phyloP scores from a whole-genome alignment of 305 asterid genomes.

The Fraxinus sp. region DNA sequence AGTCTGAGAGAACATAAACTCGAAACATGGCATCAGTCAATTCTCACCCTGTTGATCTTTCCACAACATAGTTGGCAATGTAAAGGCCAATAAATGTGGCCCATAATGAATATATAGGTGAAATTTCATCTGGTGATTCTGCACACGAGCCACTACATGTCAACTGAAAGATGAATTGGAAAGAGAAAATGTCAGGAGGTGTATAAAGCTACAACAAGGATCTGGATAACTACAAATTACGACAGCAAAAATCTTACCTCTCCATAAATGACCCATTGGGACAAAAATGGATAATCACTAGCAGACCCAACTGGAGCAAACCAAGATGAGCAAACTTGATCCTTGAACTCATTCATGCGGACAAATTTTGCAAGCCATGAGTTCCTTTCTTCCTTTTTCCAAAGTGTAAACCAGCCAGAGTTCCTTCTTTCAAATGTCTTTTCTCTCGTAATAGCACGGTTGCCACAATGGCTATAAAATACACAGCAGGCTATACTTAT shows the following conservation, averaged over 20 bases:
- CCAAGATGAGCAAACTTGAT: slow-evolving; percentile 92
- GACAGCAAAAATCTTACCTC: slow-evolving; percentile 55
- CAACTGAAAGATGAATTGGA: slow-evolving; percentile 47
- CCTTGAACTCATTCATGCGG: slow-evolving; percentile 80
- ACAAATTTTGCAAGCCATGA: slow-evolving; percentile 86
- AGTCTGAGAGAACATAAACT: slow-evolving; percentile 8
- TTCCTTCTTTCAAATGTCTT: slow-evolving; percentile 59
- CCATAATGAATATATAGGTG: slow-evolving; percentile 97
- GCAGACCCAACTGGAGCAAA: slow-evolving; percentile 99
- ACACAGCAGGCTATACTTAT: slow-evolving; percentile 99
- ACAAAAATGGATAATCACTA: slow-evolving; percentile 86
- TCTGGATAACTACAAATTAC: slow-evolving; percentile 12
- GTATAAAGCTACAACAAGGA: slow-evolving; percentile 30
- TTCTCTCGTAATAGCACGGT: slow-evolving; percentile 72
- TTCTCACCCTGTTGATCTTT: slow-evolving; percentile 95
- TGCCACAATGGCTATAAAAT: slow-evolving; percentile 99
- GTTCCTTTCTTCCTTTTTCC: slow-evolving; percentile 80
- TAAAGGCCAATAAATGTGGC: slow-evolving; percentile 98
- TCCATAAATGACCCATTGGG: slow-evolving; percentile 97
- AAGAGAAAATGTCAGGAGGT: slow-evolving; percentile 21
- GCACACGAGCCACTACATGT: slow-evolving; percentile 78
- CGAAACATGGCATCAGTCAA: slow-evolving; percentile 20
- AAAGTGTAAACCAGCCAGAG: slow-evolving; percentile 68
- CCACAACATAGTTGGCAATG: slow-evolving; percentile 98
- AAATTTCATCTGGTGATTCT: slow-evolving; percentile 86